These are phyloP conservation scores for Piedraia hortae DNA, from an alignment of 2,329 filamentous ascomycete genomes.

Conservation along the genomic window DNA sequence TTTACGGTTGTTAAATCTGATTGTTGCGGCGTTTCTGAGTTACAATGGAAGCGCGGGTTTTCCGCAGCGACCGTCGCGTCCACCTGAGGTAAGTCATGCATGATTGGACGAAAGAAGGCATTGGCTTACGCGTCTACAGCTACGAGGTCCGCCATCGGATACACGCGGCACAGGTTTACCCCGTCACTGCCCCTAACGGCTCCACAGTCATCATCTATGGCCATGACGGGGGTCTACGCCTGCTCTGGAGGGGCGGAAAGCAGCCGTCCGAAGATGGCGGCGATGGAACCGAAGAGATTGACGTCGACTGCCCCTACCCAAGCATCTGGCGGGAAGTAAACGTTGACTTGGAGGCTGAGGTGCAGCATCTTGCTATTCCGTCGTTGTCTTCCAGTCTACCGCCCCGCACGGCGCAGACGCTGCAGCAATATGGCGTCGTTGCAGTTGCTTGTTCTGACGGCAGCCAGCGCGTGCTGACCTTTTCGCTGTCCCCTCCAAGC, in stretches of 20 bases:
- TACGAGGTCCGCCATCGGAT: slow-evolving; percentile 32
- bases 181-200: slow-evolving; percentile 29
- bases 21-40: too few species aligned
- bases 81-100: slow-evolving; percentile 9
- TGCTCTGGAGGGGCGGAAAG: slow-evolving; percentile 32
- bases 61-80: slow-evolving; percentile 10
- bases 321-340: slow-evolving; percentile 27
- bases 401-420: slow-evolving; percentile 7
- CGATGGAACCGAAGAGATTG: slow-evolving; percentile 28
- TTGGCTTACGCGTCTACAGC: slow-evolving; percentile 13
- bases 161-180: slow-evolving; percentile 28
- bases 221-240: slow-evolving; percentile 27
- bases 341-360: slow-evolving; percentile 25
- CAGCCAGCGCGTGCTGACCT: slow-evolving; percentile 12
- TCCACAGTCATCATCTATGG: slow-evolving; percentile 34
- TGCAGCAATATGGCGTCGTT: slow-evolving; percentile 17
- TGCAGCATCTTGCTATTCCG: slow-evolving; percentile 26
- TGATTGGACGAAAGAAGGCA: background rate
- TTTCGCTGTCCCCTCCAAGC: slow-evolving; percentile 1
- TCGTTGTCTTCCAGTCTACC: slow-evolving; percentile 2
- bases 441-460: slow-evolving; percentile 28
- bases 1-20: too few species aligned
- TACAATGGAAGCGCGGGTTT: slow-evolving; percentile 9
- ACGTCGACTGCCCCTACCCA: slow-evolving; percentile 26
- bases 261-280: slow-evolving; percentile 20